These are phyloP conservation scores for Sporothrix dimorphospora DNA, from an alignment of 2,329 filamentous ascomycete species.

Conservation along the genomic window DNA sequence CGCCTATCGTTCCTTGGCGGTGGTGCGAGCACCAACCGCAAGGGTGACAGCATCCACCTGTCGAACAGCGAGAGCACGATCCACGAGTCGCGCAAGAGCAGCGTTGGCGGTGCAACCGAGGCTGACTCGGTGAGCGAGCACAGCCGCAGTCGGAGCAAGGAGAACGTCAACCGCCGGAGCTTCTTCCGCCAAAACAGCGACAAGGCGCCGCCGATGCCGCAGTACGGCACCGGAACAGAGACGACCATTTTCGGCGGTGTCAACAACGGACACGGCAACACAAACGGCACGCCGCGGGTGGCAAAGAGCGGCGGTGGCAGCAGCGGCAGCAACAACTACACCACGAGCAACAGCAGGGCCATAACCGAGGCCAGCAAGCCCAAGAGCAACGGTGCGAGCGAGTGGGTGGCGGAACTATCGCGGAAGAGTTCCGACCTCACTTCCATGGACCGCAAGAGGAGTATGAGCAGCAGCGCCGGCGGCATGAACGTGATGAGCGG, in stretches of 20 bases:
- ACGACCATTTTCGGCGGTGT: slow-evolving; percentile 4
- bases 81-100: slow-evolving; percentile 28
- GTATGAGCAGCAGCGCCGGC: slow-evolving; percentile 30
- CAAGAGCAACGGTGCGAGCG: slow-evolving; percentile 33
- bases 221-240: not conserved
- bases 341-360: slow-evolving; percentile 18
- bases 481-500: not conserved
- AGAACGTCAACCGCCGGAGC: slow-evolving; percentile 43
- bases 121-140: slow-evolving; percentile 39
- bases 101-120: slow-evolving; percentile 34
- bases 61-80: slow-evolving; percentile 26
- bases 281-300: slow-evolving; percentile 17
- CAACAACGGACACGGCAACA: not conserved
- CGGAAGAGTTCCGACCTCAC: slow-evolving; percentile 37
- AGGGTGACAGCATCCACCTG: slow-evolving; percentile 31
- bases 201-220: slow-evolving; percentile 24
- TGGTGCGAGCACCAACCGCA: slow-evolving; percentile 40
- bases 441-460: slow-evolving; percentile 34
- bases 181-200: slow-evolving; percentile 46
- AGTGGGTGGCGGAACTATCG: slow-evolving; percentile 41
- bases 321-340: slow-evolving; percentile 34
- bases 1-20: slow-evolving; percentile 62
- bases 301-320: slow-evolving; percentile 12
- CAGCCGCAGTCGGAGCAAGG: slow-evolving; percentile 37
- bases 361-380: not conserved